Evolutionary conservation across 2,329 filamentous ascomycete genomes (phyloP), one percentile per base, ranked within the genome.

Genomic region (Botrytis paeoniae): DNA sequence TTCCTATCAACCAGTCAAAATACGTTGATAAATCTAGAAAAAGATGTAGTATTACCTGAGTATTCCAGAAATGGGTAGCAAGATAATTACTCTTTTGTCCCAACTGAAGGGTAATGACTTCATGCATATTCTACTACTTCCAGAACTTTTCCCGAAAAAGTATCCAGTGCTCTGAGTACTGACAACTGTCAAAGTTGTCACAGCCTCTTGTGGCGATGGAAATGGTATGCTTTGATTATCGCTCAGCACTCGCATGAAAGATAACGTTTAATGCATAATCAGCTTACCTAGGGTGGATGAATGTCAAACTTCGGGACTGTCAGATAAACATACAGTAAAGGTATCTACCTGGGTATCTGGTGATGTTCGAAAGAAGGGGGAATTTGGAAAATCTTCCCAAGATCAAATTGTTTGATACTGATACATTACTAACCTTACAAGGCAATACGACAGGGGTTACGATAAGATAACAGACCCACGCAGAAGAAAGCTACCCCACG

Each of bases 31-130:
- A 14, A 10, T 25, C 8, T 29, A n/a, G 35, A 39, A 22, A 8
- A 2, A 39, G 22, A 73, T 62, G 20, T 32, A 32, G 25, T 41
- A 80, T 75, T 79, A 93, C 93, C 86, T 97, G 95, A 9, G 93
- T 87, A 79, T 99, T 99, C 96, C 96, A 99, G 82, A 98, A 99
- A 84, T 99, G 96, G 0, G 95, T 97, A 43, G 92, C 95, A 35
- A 97, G 85, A 80, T 98, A 97, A 82, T 99, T 99, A 81, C 93
- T 95, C 80, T 93, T 91, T 81, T 97, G 92, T 61, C 96, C 96
- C 74, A 98, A 90, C 85, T 99, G 96, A 63, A 99, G 85, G 0
- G 95, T 98, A 75, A 99, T 86, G 75, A 98, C 94, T 83, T 99
- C 96, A 83, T 95, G 94, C 96, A 99, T 98, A 39, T 68, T 71